These are phyloP conservation scores for Globisporangium acanthophoron DNA, from an alignment of 352 stramenopile genomes.

Conservation along the genomic window DNA sequence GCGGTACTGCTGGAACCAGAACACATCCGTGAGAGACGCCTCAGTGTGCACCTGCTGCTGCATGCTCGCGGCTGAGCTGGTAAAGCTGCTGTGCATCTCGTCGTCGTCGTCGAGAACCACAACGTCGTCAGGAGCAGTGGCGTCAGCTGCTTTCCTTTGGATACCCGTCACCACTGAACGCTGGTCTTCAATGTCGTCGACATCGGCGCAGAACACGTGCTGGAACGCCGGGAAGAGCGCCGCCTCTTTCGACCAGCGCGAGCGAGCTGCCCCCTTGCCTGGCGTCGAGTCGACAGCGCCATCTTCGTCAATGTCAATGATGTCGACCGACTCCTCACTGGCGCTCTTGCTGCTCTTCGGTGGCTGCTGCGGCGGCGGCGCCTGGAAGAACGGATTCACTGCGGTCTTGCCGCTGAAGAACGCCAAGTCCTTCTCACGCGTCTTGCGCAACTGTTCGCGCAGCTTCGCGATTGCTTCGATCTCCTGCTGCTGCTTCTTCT, in stretches of 20 bases:
- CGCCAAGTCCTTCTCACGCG: constrained; percentile 59
- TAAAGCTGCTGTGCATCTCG: constrained; percentile 2
- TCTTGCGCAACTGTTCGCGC: constrained; percentile 54
- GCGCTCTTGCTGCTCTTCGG: constrained; percentile 10
- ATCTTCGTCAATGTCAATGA: constrained; percentile 25
- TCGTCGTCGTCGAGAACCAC: constrained; percentile 33
- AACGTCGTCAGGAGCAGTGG: constrained; percentile 5
- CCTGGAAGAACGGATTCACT: constrained; percentile 68
- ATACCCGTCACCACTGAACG: background rate
- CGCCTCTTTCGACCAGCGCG: constrained; percentile 35
- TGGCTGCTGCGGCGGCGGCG: constrained; percentile 5
- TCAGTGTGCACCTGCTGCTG: constrained; percentile 41
- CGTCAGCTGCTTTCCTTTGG: background rate
- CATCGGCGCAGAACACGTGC: constrained; percentile 21
- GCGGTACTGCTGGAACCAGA: constrained; percentile 51
- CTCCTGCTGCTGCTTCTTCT: constrained; percentile 66
- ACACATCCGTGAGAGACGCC: constrained; percentile 40
- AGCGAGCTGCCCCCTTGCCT: constrained; percentile 15
- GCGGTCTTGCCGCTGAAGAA: constrained; percentile 55
- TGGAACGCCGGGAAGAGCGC: constrained; percentile 38
- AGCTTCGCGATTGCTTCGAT: constrained; percentile 60
- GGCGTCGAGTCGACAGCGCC: background rate
- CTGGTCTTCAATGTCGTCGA: constrained; percentile 16
- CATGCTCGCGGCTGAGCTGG: constrained; percentile 9
- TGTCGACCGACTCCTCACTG: constrained; percentile 7